phyloP scores from a whole-genome alignment of 176 grass and related monocot genomes.

The Guadua angustifolia region DNA sequence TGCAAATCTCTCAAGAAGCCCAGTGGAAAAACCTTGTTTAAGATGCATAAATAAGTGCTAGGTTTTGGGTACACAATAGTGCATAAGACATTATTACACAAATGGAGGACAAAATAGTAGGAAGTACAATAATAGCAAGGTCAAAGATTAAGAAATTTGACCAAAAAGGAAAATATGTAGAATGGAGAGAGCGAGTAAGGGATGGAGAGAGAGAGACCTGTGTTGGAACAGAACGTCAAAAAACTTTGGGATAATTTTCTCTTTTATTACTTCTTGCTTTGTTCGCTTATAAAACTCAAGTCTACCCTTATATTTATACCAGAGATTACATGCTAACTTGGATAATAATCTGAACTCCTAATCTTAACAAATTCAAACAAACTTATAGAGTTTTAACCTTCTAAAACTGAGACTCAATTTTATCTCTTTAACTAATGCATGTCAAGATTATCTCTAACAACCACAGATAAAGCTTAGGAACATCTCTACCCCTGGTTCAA shows the following conservation, averaged over 20 bases:
- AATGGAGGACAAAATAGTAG: not conserved
- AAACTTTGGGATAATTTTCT: no score
- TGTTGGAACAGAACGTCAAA: no score
- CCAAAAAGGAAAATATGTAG: slow-evolving; percentile 21
- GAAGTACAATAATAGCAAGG: slow-evolving; percentile 14
- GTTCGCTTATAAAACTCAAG: no score
- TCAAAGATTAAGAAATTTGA: slow-evolving; percentile 35
- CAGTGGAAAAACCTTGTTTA: slow-evolving; percentile 88
- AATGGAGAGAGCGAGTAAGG: slow-evolving; percentile 8
- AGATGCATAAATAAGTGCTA: slow-evolving; percentile 28
- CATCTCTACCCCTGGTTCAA: slow-evolving; percentile 97
- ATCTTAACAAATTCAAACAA: no score
- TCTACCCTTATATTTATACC: no score
- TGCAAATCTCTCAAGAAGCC: slow-evolving; percentile 94
- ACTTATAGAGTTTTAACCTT: no score
- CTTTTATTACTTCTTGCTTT: no score
- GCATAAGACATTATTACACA: slow-evolving; percentile 18
- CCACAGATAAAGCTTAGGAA: slow-evolving; percentile 94
- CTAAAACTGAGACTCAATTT: no score
- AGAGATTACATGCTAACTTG: no score
- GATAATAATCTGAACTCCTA: no score
- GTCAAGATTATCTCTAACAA: no score
- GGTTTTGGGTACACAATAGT: not conserved
- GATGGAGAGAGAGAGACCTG: slow-evolving; percentile 56
- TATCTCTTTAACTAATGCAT: no score